Evolutionary conservation across 2,329 filamentous ascomycete genomes (phyloP).

Genomic region (Pseudonectria buxi): DNA sequence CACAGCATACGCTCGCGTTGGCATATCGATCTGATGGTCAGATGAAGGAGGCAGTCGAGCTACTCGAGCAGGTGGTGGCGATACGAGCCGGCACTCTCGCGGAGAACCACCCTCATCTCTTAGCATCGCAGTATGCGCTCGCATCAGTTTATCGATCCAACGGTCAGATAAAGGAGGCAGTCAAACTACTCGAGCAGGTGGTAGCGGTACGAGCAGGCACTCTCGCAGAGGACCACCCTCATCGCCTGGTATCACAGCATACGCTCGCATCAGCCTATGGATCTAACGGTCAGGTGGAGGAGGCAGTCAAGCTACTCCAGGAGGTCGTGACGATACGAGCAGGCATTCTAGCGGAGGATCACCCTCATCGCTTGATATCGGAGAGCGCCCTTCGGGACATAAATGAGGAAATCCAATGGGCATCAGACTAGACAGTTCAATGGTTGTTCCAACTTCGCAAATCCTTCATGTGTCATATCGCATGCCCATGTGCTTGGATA

Average conservation of each 20-base stretch:
- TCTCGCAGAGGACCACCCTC: no score
- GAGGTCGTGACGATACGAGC: background rate
- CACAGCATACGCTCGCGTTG: slow-evolving; percentile 6
- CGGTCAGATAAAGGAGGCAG: slow-evolving; percentile 1
- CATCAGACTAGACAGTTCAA: no score
- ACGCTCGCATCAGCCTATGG: background rate
- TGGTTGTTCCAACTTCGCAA: no score
- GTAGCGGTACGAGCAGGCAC: no score
- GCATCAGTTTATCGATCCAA: slow-evolving; percentile 2
- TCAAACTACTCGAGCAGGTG: slow-evolving; percentile 4
- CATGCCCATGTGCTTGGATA: no score
- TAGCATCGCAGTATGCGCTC: slow-evolving; percentile 3
- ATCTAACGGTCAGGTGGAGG: background rate
- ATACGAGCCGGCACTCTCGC: background rate
- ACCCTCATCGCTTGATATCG: background rate
- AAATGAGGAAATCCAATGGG: no score
- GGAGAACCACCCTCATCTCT: slow-evolving; percentile 4
- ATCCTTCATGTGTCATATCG: no score
- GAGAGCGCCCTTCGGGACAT: background rate
- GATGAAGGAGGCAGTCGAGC: background rate
- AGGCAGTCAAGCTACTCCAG: background rate
- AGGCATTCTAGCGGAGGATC: background rate
- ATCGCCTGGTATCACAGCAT: background rate
- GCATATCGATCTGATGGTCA: slow-evolving; percentile 2
- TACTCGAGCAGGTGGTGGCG: slow-evolving; percentile 3